Evolutionary conservation across 345 rosid species (phyloP).

Genomic region (Nasturtium officinale): DNA sequence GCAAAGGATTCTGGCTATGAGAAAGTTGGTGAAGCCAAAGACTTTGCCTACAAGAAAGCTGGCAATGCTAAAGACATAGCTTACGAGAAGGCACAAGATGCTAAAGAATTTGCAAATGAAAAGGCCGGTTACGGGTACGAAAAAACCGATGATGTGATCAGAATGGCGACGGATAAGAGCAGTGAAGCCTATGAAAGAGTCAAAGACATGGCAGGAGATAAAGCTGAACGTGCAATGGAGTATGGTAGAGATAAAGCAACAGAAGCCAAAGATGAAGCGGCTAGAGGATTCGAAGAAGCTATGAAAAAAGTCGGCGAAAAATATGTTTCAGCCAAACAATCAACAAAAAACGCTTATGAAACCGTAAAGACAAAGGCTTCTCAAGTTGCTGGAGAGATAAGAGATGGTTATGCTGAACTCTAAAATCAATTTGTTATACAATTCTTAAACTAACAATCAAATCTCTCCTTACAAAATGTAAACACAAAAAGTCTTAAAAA

Average conservation of each 20-base stretch:
- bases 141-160: constrained; percentile 23
- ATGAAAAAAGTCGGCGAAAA: constrained; percentile 32
- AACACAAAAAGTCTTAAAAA: not conserved
- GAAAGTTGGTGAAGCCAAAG: constrained; percentile 25
- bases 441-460: not conserved
- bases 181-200: constrained; percentile 34
- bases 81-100: constrained; percentile 1
- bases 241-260: constrained; percentile 41
- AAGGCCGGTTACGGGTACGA: not conserved
- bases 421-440: not conserved
- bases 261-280: constrained; percentile 31
- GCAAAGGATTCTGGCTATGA: constrained; percentile 13
- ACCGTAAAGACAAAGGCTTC: constrained; percentile 60
- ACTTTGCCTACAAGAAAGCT: constrained; percentile 23
- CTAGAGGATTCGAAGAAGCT: constrained; percentile 26
- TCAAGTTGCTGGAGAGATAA: constrained; percentile 47
- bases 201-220: constrained; percentile 38
- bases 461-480: not conserved
- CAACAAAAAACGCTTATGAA: constrained; percentile 43
- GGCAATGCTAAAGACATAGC: constrained; percentile 1
- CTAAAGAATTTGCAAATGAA: constrained; percentile 11
- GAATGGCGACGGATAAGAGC: constrained; percentile 28
- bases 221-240: constrained; percentile 26
- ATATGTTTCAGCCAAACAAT: constrained; percentile 28
- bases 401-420: constrained; percentile 42